Base-by-base conservation (phyloP, 176 grass and related monocot species). In the Zizania latifolia region DNA sequence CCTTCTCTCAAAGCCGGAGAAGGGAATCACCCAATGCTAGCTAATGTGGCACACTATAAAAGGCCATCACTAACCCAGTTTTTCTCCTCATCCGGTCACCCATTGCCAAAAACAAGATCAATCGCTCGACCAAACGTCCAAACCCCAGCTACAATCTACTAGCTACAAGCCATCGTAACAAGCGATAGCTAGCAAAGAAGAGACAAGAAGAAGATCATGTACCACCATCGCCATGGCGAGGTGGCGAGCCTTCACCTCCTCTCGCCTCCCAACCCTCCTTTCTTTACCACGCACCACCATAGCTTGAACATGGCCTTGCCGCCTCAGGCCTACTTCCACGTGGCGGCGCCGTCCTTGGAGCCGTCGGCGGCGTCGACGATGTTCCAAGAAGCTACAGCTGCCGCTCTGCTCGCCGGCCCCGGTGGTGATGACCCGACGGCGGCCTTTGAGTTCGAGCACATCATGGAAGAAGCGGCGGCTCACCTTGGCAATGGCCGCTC, bases 231-330 rank as follows among this genome's bases (percentile, higher is more conserved):
- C 55, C 66, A 78, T 75, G 93, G 82, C 13, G 87, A 97, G 73
- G 80, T 97, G 67, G 90, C 85, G 16, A 89, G 90, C 83, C 75
- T 97, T 75, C 62, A 65, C 75, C 86, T 76, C 79, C 67, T 93
- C 71, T 75, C 72, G 35, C 78, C 90, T 30, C 75, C 82, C 34
- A 81, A 22, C 65, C 64, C 81, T 62, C 57, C 87, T 48, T 92
- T 75, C 75, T 87, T 92, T 63, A 5, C 61, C 41, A 58, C 78
- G 46, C 89, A 85, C 76, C 90, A 84, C 78, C 85, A 96, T 81
- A 87, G 48, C 48, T n/a, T 92, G 86, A 83, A 86, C 81, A 80
- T 84, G 80, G 44, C 80, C 62, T 32, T 84, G 76, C 62, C 75
- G 29, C 70, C 86, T 57, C 83, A 69, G 35, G 60, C 61, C 62